Evolutionary conservation across 148 eudicot genomes (phyloP), one percentile per base, ranked within the genome.

Genomic region (Camellia granthamiana): DNA sequence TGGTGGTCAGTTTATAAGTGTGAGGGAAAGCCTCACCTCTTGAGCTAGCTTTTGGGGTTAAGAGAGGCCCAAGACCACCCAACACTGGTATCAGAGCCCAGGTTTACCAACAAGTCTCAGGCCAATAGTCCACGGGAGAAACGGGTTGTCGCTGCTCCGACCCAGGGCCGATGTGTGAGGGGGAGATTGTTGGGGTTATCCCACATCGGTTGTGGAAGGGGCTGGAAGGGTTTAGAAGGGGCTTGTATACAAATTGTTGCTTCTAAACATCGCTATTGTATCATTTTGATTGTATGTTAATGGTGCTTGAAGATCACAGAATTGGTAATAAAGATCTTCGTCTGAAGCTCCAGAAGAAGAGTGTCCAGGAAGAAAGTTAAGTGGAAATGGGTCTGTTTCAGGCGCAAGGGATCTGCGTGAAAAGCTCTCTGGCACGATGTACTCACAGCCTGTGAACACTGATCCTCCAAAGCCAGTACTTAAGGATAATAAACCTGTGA

Each of bases 241-340:
- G n/a, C 30, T 59, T 6, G 11, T 41, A 38, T 68, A 61, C 30
- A 59, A 3, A 52, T 59, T 76, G 44, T 10, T 19, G 56, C 78
- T 75, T 75, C 52, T 30, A 13, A 38, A 62, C 14, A 44, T 49
- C 42, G 11, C 59, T 75, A 74, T 13, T 62, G 49, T 74, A 18
- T 43, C 58, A 5, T 67, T 77, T 63, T 77, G 72, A 51, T 78
- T 42, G 47, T 83, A 63, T 79, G 72, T 84, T 85, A 49, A 80
- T 88, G 87, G 83, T 61, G 58, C 82, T 76, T 72, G 83, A 78
- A 91, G 95, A 81, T 76, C 88, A 80, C 79, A 94, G 85, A 78
- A 84, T 91, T 77, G 93, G 88, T 75, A 84, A 79, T 18, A 89
- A 81, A 62, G 98, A 94, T 89, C 98, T 94, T 81, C 94, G 97